phyloP scores from a whole-genome alignment of 2,329 filamentous ascomycete species.

The Arthroderma sp. region DNA sequence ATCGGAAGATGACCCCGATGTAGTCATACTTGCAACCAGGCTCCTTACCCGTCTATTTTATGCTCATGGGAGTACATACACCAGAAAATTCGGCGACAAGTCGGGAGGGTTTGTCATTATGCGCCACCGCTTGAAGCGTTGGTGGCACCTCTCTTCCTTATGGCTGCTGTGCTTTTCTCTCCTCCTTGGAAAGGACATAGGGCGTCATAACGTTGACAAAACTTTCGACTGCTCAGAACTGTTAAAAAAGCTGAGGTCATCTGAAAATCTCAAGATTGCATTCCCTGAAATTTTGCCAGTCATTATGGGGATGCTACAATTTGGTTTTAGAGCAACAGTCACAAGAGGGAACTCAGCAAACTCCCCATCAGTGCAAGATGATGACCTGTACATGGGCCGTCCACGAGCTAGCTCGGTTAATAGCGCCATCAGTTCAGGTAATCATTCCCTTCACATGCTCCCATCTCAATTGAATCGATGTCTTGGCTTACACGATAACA shows the following conservation, averaged over 20 bases:
- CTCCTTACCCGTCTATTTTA: slow-evolving; percentile 74
- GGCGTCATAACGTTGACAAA: slow-evolving; percentile 57
- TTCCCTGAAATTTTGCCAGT: slow-evolving; percentile 69
- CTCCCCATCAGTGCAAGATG: slow-evolving; percentile 2
- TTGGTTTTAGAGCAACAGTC: slow-evolving; percentile 55
- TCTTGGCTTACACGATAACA: background rate
- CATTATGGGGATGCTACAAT: slow-evolving; percentile 75
- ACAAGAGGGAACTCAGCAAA: slow-evolving; percentile 43
- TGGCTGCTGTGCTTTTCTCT: slow-evolving; percentile 86
- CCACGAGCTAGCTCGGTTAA: background rate
- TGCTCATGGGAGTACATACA: slow-evolving; percentile 68
- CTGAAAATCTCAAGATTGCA: slow-evolving; percentile 49
- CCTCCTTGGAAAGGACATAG: slow-evolving; percentile 71
- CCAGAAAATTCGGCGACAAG: slow-evolving; percentile 72
- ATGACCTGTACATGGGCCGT: slow-evolving; percentile 3
- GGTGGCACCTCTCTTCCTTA: slow-evolving; percentile 74
- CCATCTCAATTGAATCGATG: too few species aligned
- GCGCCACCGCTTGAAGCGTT: slow-evolving; percentile 65
- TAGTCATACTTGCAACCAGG: slow-evolving; percentile 66
- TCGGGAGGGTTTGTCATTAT: slow-evolving; percentile 80
- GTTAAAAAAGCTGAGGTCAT: slow-evolving; percentile 52
- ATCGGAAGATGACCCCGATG: slow-evolving; percentile 70
- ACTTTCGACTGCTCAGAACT: slow-evolving; percentile 64
- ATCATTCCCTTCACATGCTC: background rate
- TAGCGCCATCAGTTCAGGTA: slow-evolving; percentile 3